These are phyloP conservation scores for Blakeslea trispora DNA, from an alignment of 371 early-diverging fungal species.

Conservation along the genomic window DNA sequence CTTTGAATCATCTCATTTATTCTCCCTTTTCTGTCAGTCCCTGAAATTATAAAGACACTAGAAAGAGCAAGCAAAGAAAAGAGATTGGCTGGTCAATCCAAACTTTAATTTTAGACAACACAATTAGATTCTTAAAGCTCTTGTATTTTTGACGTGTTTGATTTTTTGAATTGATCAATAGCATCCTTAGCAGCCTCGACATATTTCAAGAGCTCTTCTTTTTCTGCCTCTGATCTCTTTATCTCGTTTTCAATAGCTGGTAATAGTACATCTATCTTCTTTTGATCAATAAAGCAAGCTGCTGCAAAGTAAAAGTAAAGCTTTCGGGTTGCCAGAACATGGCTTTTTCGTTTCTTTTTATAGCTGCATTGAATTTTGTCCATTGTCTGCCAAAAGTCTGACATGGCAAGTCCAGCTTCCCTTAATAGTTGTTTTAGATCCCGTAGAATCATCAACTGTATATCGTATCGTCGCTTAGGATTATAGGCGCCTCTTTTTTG, in stretches of 20 bases:
- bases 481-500: not conserved
- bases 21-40: constrained; percentile 5
- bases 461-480: constrained; percentile 10
- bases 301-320: constrained; percentile 34
- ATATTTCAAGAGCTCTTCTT: constrained; percentile 17
- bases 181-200: constrained; percentile 21
- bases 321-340: constrained; percentile 23
- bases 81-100: not conserved
- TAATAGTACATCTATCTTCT: not conserved
- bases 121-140: constrained; percentile 8
- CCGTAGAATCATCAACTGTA: constrained; percentile 23
- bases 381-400: constrained; percentile 30
- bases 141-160: constrained; percentile 11
- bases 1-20: not conserved
- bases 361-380: constrained; percentile 7
- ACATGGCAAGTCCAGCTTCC: constrained; percentile 19
- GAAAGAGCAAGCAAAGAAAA: constrained; percentile 8
- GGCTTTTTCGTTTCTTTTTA: constrained; percentile 14
- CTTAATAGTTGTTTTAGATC: constrained; percentile 21
- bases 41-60: constrained; percentile 18
- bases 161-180: constrained; percentile 13
- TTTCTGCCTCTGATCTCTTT: constrained; percentile 5
- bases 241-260: constrained; percentile 4
- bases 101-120: constrained; percentile 2
- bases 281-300: constrained; percentile 12